Evolutionary conservation across 305 asterid species (phyloP).

Genomic region (Ruellia speciosa): DNA sequence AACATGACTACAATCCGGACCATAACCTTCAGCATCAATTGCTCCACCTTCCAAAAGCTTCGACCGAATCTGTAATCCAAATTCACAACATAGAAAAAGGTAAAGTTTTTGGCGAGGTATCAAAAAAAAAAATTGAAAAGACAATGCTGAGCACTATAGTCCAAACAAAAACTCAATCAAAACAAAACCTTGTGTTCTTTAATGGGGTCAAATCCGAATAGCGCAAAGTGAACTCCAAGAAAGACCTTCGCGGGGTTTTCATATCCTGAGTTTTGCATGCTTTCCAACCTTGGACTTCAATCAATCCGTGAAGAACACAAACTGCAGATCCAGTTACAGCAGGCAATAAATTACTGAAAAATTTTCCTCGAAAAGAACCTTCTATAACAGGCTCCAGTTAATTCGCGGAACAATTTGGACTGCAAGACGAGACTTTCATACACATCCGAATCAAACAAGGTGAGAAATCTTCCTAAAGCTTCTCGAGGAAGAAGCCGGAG

Average conservation of each 20-base stretch:
- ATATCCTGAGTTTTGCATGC: constrained; percentile 23
- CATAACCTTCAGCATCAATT: constrained; percentile 45
- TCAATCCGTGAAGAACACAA: constrained; percentile 7
- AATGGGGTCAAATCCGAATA: constrained; percentile 46
- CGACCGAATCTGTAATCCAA: constrained; percentile 37
- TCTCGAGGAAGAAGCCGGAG: constrained; percentile 36
- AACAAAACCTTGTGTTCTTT: constrained; percentile 39
- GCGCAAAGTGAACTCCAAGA: constrained; percentile 48
- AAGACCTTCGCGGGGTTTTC: constrained; percentile 39
- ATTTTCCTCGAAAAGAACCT: background rate
- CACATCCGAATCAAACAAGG: background rate
- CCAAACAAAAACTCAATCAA: constrained; percentile 3
- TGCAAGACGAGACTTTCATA: constrained; percentile 1
- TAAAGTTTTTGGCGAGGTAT: background rate
- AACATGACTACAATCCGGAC: constrained; percentile 64
- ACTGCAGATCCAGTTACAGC: constrained; percentile 13
- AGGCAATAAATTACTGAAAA: background rate
- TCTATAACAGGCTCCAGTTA: constrained; percentile 4
- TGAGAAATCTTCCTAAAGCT: constrained; percentile 28
- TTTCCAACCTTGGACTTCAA: constrained; percentile 27
- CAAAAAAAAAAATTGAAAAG: background rate
- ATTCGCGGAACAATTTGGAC: background rate
- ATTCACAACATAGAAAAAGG: background rate
- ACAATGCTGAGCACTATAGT: background rate
- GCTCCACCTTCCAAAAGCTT: constrained; percentile 70